A percentile compares a stretch with the other conserved stretches of the same genome.
phyloP scores from a whole-genome alignment of 306 rosid species.

The Ochetophila trinervis region DNA sequence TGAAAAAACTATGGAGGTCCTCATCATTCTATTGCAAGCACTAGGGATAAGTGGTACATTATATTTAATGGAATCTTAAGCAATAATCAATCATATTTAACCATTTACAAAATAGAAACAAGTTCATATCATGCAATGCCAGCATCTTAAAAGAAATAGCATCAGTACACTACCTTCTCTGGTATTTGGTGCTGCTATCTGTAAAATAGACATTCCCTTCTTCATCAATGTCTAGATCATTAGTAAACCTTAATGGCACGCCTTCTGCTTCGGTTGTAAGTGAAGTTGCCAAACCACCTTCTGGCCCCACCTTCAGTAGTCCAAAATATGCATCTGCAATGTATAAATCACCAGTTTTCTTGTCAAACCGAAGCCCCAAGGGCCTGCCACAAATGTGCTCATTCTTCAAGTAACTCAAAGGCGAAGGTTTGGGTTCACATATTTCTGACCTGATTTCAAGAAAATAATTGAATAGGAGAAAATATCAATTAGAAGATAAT shows the following conservation, averaged over 20 bases:
- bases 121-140: background rate
- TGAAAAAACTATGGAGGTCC: background rate
- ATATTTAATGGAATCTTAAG: constrained; percentile 9
- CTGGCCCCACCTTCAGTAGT: constrained; percentile 77
- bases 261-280: constrained; percentile 87
- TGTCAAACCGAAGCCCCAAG: constrained; percentile 84
- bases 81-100: constrained; percentile 5
- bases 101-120: constrained; percentile 7
- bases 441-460: constrained; percentile 57
- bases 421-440: constrained; percentile 67
- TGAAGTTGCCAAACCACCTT: constrained; percentile 83
- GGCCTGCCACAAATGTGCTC: constrained; percentile 98
- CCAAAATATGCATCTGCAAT: constrained; percentile 93
- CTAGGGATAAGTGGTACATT: background rate
- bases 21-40: constrained; percentile 3
- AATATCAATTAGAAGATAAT: constrained; percentile 4
- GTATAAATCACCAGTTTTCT: constrained; percentile 87
- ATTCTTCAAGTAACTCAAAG: constrained; percentile 61
- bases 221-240: constrained; percentile 76
- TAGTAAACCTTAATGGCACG: constrained; percentile 63
- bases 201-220: constrained; percentile 90
- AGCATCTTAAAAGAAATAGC: constrained; percentile 9
- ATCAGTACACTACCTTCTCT: constrained; percentile 57
- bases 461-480: constrained; percentile 7
- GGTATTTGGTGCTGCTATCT: constrained; percentile 66